Evolutionary conservation across 345 rosid species (phyloP).

Genomic region (Citrus maxima): DNA sequence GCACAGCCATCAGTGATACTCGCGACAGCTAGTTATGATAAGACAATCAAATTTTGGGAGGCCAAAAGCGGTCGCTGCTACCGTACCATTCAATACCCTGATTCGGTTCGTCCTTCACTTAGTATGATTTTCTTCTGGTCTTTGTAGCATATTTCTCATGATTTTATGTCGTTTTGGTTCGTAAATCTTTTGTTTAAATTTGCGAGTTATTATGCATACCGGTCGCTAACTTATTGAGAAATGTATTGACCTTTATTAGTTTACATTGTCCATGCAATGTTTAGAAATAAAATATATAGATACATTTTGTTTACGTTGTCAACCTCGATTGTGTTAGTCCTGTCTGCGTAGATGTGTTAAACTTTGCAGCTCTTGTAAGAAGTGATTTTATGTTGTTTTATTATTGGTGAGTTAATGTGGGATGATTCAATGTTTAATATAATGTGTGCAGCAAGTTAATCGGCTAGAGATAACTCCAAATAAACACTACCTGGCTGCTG

Average conservation of each 20-base stretch:
- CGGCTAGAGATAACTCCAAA: constrained; percentile 94
- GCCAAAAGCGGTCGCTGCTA: constrained; percentile 94
- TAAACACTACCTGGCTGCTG: constrained; percentile 78
- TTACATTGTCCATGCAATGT: neutral
- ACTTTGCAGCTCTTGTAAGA: neutral
- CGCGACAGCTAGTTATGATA: constrained; percentile 95
- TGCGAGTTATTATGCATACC: neutral
- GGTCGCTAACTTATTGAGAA: neutral
- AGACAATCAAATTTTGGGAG: constrained; percentile 90
- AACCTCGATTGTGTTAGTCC: neutral
- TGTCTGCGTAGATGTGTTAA: neutral
- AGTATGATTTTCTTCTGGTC: neutral
- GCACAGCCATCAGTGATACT: constrained; percentile 85
- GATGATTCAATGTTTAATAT: neutral
- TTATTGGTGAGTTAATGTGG: neutral
- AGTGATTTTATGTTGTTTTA: neutral
- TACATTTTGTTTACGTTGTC: no score
- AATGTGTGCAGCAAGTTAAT: constrained; percentile 69
- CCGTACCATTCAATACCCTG: constrained; percentile 89
- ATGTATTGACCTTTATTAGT: neutral
- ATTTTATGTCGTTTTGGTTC: neutral
- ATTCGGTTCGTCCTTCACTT: constrained; percentile 45
- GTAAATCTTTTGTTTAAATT: neutral
- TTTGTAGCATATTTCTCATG: neutral
- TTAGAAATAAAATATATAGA: neutral